Conservation (phyloP, 805 yeast genomes). For the Candida lessepsii region DNA sequence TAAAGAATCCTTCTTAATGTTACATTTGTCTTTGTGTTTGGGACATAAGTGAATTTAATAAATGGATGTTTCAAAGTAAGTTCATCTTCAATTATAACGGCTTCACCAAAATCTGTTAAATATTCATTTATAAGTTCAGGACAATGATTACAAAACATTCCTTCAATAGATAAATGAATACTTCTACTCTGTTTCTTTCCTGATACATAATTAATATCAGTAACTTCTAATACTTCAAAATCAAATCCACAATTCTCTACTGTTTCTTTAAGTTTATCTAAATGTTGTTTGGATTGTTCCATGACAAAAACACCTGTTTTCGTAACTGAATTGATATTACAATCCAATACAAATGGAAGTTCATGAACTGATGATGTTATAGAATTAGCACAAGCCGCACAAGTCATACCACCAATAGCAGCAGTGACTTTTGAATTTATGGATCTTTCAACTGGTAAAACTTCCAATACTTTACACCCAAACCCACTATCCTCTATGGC, state of each 20-base stretch:
- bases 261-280: conserved; percentile 45
- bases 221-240: conserved; percentile 45
- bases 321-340: conserved; percentile 55
- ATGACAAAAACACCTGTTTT: conserved; percentile 64
- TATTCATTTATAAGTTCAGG: conserved; percentile 55
- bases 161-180: conserved; percentile 54
- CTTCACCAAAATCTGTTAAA: conserved; percentile 53
- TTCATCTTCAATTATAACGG: conserved; percentile 54
- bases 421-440: conserved; percentile 54
- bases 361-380: conserved; percentile 47
- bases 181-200: conserved; percentile 51
- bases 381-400: conserved; percentile 67
- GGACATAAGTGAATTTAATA: conserved; percentile 64
- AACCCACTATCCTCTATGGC: conserved; percentile 33
- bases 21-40: conserved; percentile 42
- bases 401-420: conserved; percentile 70
- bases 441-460: conserved; percentile 55
- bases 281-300: conserved; percentile 37
- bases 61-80: conserved; percentile 55
- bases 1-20: conserved; percentile 55
- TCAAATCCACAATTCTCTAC: conserved; percentile 71
- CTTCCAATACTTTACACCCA: conserved; percentile 53
- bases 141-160: conserved; percentile 72
- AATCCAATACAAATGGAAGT: conserved; percentile 52
- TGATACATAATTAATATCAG: conserved; percentile 47